phyloP scores from a whole-genome alignment of 2,329 filamentous ascomycete species.

The Fusarium solani-melongenae region DNA sequence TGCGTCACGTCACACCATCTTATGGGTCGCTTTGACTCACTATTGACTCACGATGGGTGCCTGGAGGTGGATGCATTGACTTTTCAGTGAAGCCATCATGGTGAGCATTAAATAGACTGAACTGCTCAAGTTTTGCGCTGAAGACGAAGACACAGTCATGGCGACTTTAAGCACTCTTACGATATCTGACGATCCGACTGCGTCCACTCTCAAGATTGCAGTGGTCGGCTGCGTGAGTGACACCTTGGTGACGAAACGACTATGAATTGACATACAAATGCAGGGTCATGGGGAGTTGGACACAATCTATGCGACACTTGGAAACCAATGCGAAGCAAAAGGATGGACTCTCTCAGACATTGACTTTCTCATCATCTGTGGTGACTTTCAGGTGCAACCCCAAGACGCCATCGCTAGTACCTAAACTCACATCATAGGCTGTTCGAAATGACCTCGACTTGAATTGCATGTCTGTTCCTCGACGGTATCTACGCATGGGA shows the following conservation, averaged over 20 bases:
- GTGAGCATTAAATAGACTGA: not conserved
- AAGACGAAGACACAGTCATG: not conserved
- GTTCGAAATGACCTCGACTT: slow-evolving; percentile 89
- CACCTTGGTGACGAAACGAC: not conserved
- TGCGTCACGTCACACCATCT: not conserved
- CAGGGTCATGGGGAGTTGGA: slow-evolving; percentile 21
- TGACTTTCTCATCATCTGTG: slow-evolving; percentile 93
- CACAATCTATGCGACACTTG: slow-evolving; percentile 12
- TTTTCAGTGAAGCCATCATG: not conserved
- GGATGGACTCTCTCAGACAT: slow-evolving; percentile 58
- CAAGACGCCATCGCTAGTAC: not conserved
- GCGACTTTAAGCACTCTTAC: not conserved
- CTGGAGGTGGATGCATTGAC: not conserved
- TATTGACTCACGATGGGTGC: not conserved
- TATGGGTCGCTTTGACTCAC: not conserved
- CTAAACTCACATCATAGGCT: slow-evolving; percentile 60
- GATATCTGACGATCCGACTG: not conserved
- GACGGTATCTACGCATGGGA: slow-evolving; percentile 85
- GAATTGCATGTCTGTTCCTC: slow-evolving; percentile 86
- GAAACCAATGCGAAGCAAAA: slow-evolving; percentile 4
- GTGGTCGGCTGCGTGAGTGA: slow-evolving; percentile 25
- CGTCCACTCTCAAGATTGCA: slow-evolving; percentile 10
- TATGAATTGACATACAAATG: not conserved
- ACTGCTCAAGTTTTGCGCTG: not conserved
- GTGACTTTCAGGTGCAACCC: slow-evolving; percentile 82